These are phyloP conservation scores for Fusarium napiforme DNA, from an alignment of 2,329 filamentous ascomycete genomes.

Conservation along the genomic window DNA sequence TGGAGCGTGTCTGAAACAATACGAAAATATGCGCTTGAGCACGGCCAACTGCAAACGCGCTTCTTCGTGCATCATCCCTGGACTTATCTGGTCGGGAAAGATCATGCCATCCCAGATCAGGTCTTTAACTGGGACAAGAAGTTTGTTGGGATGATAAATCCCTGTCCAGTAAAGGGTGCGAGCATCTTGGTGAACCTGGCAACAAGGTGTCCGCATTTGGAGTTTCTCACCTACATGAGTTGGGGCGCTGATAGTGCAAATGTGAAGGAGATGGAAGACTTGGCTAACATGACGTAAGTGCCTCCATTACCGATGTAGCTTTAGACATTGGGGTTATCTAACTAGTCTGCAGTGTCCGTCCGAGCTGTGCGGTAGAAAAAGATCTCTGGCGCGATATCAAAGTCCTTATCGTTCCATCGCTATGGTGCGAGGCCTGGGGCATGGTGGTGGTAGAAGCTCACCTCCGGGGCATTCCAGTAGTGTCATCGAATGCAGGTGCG, in stretches of 20 bases:
- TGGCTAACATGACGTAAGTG: not conserved
- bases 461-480: not conserved
- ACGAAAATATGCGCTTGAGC: not conserved
- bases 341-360: not conserved
- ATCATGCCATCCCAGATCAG: not conserved
- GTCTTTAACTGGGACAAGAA: not conserved
- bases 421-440: slow-evolving; percentile 3
- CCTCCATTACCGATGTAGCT: accelerated
- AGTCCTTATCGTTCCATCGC: not conserved
- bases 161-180: not conserved
- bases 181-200: not conserved
- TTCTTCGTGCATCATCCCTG: slow-evolving; percentile 1
- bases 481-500: not conserved
- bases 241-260: not conserved
- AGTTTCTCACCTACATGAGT: not conserved
- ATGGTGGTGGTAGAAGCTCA: slow-evolving; percentile 10
- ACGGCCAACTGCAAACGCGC: not conserved
- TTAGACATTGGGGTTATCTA: accelerated
- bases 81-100: not conserved
- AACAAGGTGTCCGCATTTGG: not conserved
- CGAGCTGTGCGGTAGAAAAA: not conserved
- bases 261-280: not conserved
- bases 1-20: not conserved
- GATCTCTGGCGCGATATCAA: slow-evolving; percentile 1
- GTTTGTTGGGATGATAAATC: not conserved